Conservation (phyloP, 2,329 filamentous ascomycete genomes). For the Hypoxylon sp. region DNA sequence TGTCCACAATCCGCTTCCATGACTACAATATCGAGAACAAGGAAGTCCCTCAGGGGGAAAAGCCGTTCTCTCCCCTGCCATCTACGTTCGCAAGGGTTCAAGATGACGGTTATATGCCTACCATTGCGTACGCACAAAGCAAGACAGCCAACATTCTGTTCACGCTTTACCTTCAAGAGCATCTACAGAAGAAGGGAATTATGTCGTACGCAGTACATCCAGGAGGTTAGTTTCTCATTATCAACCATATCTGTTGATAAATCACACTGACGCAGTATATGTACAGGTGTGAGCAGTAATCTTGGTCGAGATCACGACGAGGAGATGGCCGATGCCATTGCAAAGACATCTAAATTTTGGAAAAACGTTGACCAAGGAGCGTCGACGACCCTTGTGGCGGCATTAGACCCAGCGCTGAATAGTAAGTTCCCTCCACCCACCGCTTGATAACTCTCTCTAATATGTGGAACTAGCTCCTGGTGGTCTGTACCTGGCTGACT, state of each 20-base stretch:
- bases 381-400: slow-evolving; percentile 55
- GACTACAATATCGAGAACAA: slow-evolving; percentile 61
- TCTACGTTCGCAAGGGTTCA: slow-evolving; percentile 51
- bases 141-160: slow-evolving; percentile 67
- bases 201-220: slow-evolving; percentile 59
- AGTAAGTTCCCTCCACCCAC: slow-evolving; percentile 37
- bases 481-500: slow-evolving; percentile 56
- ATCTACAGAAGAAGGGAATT: slow-evolving; percentile 52
- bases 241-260: background rate
- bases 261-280: background rate
- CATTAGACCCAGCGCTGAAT: slow-evolving; percentile 53
- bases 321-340: slow-evolving; percentile 50
- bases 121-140: slow-evolving; percentile 63
- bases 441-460: slow-evolving; percentile 6
- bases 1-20: slow-evolving; percentile 60
- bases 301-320: slow-evolving; percentile 55
- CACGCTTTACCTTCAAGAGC: slow-evolving; percentile 56
- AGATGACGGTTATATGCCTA: slow-evolving; percentile 55
- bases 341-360: slow-evolving; percentile 50
- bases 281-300: slow-evolving; percentile 53
- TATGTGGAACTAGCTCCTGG: slow-evolving; percentile 44
- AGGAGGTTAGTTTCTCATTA: slow-evolving; percentile 50
- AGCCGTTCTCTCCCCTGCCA: slow-evolving; percentile 48
- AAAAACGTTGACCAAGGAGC: slow-evolving; percentile 53
- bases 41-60: slow-evolving; percentile 53